Percentiles rank a stretch among this genome's conserved stretches.
phyloP scores from a whole-genome alignment of 345 rosid species.

The Rubroshorea leprosula region DNA sequence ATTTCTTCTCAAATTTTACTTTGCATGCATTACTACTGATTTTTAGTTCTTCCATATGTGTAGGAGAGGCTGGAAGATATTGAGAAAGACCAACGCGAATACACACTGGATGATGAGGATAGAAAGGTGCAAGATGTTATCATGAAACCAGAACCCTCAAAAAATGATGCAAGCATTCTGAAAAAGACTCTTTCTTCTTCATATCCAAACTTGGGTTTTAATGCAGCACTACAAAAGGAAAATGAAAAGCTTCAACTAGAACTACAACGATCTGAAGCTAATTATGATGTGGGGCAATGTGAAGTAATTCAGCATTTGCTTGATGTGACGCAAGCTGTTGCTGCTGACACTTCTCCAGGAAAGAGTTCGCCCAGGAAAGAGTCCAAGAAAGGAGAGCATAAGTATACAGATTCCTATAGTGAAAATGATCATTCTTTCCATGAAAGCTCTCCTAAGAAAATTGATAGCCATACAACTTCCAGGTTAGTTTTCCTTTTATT shows the following conservation, averaged over 20 bases:
- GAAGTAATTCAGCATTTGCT: conserved; percentile 86
- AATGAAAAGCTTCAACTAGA: conserved; percentile 75
- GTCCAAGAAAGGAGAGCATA: conserved; percentile 47
- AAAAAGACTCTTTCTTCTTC: conserved; percentile 84
- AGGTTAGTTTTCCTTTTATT: conserved; percentile 40
- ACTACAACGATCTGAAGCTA: conserved; percentile 77
- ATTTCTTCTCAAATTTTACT: neutral
- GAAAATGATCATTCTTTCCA: conserved; percentile 40
- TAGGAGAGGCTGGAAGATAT: conserved; percentile 87
- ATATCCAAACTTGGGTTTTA: conserved; percentile 79
- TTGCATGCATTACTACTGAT: conserved; percentile 6
- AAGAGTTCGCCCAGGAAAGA: conserved; percentile 41
- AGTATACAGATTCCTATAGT: conserved; percentile 30
- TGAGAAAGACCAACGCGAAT: conserved; percentile 86
- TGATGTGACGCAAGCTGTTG: conserved; percentile 73
- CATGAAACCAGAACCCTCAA: conserved; percentile 62
- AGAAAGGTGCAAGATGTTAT: conserved; percentile 80
- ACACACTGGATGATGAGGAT: conserved; percentile 92
- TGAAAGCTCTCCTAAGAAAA: conserved; percentile 42
- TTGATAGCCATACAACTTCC: conserved; percentile 44
- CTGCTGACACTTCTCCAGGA: conserved; percentile 32
- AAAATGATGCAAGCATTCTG: conserved; percentile 56
- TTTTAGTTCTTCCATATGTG: conserved; percentile 5
- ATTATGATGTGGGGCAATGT: conserved; percentile 74
- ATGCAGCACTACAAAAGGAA: conserved; percentile 74